Evolutionary conservation across 495 filamentous ascomycete species (phyloP).

Genomic region (Aspergillus ellipticus): DNA sequence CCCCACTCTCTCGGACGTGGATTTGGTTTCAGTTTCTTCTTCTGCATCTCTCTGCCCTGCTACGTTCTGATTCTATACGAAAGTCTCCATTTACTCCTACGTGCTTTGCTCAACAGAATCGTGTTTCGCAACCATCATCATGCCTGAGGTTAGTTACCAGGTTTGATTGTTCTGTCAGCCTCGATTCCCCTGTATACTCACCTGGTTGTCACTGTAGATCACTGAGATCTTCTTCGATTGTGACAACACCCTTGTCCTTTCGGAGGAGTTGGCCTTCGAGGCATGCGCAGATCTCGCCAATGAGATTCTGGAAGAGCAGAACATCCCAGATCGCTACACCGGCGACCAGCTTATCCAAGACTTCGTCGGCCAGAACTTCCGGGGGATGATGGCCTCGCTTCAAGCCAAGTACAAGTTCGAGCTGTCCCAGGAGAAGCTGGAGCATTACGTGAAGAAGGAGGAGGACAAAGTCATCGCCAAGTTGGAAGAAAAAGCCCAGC

Average conservation of each 20-base stretch:
- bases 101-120: too few relatives aligned
- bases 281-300: constrained; percentile 92
- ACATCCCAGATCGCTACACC: constrained; percentile 71
- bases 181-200: neutral
- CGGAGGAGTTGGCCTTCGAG: constrained; percentile 88
- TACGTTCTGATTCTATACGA: neutral
- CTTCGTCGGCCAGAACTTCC: constrained; percentile 96
- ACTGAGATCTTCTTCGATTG: constrained; percentile 90
- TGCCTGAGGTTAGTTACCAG: constrained; percentile 40
- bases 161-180: neutral
- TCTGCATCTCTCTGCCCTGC: neutral
- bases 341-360: constrained; percentile 73
- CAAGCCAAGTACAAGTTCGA: constrained; percentile 73
- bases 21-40: too few relatives aligned
- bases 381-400: constrained; percentile 77
- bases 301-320: constrained; percentile 70
- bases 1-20: neutral
- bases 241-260: constrained; percentile 96
- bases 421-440: constrained; percentile 63
- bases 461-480: constrained; percentile 82
- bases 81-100: too few relatives aligned
- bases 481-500: constrained; percentile 63
- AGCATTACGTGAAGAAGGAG: constrained; percentile 73
- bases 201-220: constrained; percentile 47
- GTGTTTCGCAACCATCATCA: constrained; percentile 29